phyloP scores from a whole-genome alignment of 306 rosid genomes.

The Cicer yamashitae region DNA sequence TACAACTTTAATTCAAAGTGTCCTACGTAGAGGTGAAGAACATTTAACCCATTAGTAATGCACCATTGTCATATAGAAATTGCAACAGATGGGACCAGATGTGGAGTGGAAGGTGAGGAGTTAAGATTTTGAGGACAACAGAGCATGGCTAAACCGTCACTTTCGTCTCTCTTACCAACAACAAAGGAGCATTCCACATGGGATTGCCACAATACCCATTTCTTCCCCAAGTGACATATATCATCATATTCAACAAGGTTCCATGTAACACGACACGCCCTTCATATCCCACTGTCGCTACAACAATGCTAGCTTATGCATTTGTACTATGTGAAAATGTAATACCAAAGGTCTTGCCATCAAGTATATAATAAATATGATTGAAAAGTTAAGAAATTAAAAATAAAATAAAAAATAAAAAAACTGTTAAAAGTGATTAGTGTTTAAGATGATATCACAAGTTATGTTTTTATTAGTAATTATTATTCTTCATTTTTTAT shows the following conservation, averaged over 20 bases:
- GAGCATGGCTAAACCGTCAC: slow-evolving; percentile 71
- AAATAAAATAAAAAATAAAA: no score
- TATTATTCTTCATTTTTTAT: no score
- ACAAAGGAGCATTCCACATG: slow-evolving; percentile 53
- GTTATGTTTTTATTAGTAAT: no score
- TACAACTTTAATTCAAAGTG: no score
- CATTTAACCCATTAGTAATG: slow-evolving; percentile 13
- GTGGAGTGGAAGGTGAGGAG: slow-evolving; percentile 58
- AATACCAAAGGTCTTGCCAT: neutral
- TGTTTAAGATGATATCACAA: neutral
- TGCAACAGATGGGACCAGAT: slow-evolving; percentile 49
- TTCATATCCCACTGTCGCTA: slow-evolving; percentile 35
- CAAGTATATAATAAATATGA: neutral
- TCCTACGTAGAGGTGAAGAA: neutral
- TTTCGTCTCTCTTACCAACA: slow-evolving; percentile 54
- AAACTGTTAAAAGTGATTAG: neutral
- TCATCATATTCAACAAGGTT: slow-evolving; percentile 23
- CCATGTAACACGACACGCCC: slow-evolving; percentile 34
- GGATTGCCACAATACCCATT: slow-evolving; percentile 48
- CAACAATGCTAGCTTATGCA: slow-evolving; percentile 13
- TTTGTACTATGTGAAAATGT: neutral
- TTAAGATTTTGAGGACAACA: slow-evolving; percentile 52
- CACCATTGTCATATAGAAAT: slow-evolving; percentile 19
- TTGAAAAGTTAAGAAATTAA: no score
- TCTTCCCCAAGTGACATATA: slow-evolving; percentile 25